Base-by-base conservation (phyloP, 768 basidiomycete genomes). In the Rhodosporidiobolus sp. region DNA sequence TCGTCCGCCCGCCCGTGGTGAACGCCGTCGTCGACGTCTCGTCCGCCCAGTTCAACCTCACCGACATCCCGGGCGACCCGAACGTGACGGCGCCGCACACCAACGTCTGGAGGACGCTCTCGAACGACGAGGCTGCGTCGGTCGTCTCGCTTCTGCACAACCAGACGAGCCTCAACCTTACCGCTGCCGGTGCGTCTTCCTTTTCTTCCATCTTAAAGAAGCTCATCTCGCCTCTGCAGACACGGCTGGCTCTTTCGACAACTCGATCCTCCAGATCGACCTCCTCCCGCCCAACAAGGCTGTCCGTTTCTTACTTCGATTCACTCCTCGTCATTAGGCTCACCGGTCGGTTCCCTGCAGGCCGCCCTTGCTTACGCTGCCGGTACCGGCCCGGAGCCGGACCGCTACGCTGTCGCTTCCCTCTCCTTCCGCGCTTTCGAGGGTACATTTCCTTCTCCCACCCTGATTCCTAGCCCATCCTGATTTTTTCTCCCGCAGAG, bases 81-180 rank as follows among this genome's bases (percentile, higher is more conserved):
- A 62, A 63, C 4, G 28, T 49, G 43, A 72, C 30, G 28, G 74
- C 70, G 26, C 70, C 70, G 14, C 65, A 63, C 63, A 38, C 28
- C 28, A 77, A 77, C 58, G 53, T 77, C 64, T 77, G 72, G 72
- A 48, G 57, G 0, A 26, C 57, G 4, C 63, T 76, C 32, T 57
- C 69, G 8, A 28, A 2, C 28, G 52, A 45, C 1, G 77, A 77
- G 53, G 77, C 76, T 0, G 77, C 72, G n/a, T 32, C 30, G 12
- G 73, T 78, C 55, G 69, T 74, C 20, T 3, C 19, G 4, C 77
- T 77, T 64, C 68, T 76, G 3, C 70, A 76, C 60, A 57, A 72
- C 30, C 70, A 78, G 60, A 67, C 48, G 19, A 65, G 46, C 43
- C 66, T 79, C 52, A 79, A 79, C 63, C 28, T 79, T 2, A 79